A percentile compares a stretch with the other conserved stretches of the same genome.
Evolutionary conservation across 2,329 filamentous ascomycete species (phyloP).

Genomic region (Venturiaceae sp.): DNA sequence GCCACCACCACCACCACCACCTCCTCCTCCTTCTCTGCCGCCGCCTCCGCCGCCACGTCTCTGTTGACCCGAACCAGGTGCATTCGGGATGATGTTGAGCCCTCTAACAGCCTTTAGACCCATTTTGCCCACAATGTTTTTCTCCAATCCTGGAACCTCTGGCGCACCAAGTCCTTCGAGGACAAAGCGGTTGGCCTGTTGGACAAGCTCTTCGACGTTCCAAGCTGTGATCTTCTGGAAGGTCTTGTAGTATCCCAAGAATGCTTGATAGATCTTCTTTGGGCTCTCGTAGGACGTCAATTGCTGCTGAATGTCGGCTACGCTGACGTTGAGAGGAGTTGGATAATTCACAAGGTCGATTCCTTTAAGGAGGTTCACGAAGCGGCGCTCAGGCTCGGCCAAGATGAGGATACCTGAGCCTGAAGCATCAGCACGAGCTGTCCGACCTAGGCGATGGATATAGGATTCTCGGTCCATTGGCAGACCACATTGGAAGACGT

Average conservation of each 20-base stretch:
- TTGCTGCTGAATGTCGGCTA: background rate
- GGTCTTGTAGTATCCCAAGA: conserved; percentile 37
- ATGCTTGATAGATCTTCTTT: conserved; percentile 35
- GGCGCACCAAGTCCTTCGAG: conserved; percentile 33
- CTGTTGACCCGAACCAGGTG: background rate
- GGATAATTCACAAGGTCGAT: conserved; percentile 40
- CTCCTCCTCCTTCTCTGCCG: background rate
- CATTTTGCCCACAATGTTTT: conserved; percentile 37
- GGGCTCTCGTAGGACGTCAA: background rate
- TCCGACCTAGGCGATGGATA: conserved; percentile 82
- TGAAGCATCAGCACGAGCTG: conserved; percentile 57
- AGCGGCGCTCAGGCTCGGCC: conserved; percentile 42
- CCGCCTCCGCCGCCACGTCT: background rate
- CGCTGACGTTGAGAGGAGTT: conserved; percentile 23
- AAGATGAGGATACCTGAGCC: conserved; percentile 46
- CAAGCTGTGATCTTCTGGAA: conserved; percentile 29
- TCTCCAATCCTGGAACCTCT: conserved; percentile 36
- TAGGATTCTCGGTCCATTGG: conserved; percentile 94
- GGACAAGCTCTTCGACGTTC: conserved; percentile 28
- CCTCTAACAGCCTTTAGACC: conserved; percentile 36
- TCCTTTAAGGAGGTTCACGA: conserved; percentile 36
- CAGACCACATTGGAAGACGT: conserved; percentile 92
- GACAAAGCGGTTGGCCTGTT: conserved; percentile 31
- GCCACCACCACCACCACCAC: background rate
- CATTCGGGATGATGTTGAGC: background rate